phyloP scores from a whole-genome alignment of 495 filamentous ascomycete genomes.

The Xylaria longipes region DNA sequence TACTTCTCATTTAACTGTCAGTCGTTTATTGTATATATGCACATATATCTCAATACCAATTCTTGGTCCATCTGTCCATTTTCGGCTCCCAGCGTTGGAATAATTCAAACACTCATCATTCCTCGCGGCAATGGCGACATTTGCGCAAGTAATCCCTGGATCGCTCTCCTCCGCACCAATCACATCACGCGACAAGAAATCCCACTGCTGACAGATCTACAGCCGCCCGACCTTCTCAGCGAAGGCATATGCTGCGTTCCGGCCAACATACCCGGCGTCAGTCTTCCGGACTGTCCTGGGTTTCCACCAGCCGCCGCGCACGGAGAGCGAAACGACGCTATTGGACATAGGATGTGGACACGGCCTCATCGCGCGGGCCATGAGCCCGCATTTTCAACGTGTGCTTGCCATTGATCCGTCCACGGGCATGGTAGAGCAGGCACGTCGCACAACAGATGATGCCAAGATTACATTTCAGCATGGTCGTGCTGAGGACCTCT shows the following conservation, averaged over 20 bases:
- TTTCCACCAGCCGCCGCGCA: conserved; percentile 51
- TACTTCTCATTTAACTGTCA: not conserved
- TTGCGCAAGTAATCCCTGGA: conserved; percentile 46
- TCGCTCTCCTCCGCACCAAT: conserved; percentile 8
- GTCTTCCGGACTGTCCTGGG: conserved; percentile 62
- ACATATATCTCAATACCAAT: not conserved
- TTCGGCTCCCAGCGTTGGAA: not conserved
- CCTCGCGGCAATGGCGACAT: conserved; percentile 51
- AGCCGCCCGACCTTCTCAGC: conserved; percentile 58
- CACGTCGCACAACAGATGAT: conserved; percentile 46
- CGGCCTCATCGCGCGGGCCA: conserved; percentile 61
- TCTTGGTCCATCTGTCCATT: not conserved
- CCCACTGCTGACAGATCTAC: conserved; percentile 44
- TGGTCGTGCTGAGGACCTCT: conserved; percentile 58
- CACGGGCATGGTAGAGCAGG: conserved; percentile 63
- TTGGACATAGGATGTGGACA: conserved; percentile 70
- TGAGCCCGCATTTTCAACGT: conserved; percentile 55
- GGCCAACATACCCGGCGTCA: conserved; percentile 64
- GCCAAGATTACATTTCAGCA: conserved; percentile 55
- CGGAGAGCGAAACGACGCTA: conserved; percentile 44
- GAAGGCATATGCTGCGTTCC: conserved; percentile 64
- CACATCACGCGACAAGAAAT: conserved; percentile 19
- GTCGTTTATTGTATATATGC: not conserved
- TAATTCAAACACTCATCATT: not conserved
- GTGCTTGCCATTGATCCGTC: conserved; percentile 66